Conservation (phyloP, 139 green algal genomes). For the Volvox reticuliferus region DNA sequence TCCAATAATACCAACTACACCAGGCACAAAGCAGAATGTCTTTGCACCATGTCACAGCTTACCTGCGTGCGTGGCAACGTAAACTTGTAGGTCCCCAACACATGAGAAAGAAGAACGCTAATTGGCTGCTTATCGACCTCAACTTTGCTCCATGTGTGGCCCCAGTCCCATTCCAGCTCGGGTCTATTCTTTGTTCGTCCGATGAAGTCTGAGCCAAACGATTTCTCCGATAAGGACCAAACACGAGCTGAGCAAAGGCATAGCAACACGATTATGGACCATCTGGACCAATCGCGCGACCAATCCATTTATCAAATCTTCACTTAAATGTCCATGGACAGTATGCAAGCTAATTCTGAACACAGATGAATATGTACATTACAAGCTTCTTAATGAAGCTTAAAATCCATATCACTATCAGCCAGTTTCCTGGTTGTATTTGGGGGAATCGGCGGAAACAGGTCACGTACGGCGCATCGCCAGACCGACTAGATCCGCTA, state of each 20-base stretch:
- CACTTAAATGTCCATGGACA: too few relatives aligned
- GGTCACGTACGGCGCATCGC: too few relatives aligned
- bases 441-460: too few relatives aligned
- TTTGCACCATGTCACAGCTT: background rate
- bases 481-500: too few relatives aligned
- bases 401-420: too few relatives aligned
- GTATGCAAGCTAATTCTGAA: too few relatives aligned
- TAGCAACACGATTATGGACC: background rate
- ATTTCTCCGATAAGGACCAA: background rate
- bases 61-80: constrained; percentile 27
- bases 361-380: too few relatives aligned
- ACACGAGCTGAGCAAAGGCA: background rate
- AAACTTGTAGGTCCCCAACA: constrained; percentile 11
- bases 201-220: background rate
- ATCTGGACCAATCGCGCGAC: background rate
- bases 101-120: background rate
- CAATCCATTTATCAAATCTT: background rate
- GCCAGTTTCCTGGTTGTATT: too few relatives aligned
- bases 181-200: background rate
- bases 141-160: constrained; percentile 27
- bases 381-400: too few relatives aligned
- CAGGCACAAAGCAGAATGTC: background rate
- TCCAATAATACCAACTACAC: too few relatives aligned
- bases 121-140: constrained; percentile 24
- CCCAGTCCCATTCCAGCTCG: constrained; percentile 38